Conservation (phyloP, 352 stramenopile genomes). For the Phytopythium kandeliae region DNA sequence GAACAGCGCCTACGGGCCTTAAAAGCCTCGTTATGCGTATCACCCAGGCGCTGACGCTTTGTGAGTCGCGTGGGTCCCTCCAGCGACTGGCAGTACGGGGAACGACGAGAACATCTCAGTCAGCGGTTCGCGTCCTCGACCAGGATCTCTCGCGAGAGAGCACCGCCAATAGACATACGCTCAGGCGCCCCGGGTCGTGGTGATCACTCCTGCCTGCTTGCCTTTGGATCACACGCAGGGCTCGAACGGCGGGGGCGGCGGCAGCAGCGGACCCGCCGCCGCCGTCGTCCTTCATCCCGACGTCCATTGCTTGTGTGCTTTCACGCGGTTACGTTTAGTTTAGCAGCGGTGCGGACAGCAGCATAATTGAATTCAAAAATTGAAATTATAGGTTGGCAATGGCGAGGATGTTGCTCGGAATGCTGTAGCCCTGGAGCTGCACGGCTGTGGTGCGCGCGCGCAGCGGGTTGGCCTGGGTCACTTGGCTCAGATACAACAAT, state of each 20-base stretch:
- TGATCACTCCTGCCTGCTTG: not conserved
- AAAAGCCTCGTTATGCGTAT: too few species aligned
- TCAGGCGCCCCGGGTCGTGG: not conserved
- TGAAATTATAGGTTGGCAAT: conserved; percentile 45
- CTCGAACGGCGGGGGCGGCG: too few species aligned
- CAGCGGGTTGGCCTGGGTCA: conserved; percentile 76
- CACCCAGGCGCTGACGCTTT: conserved; percentile 4
- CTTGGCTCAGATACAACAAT: conserved; percentile 73
- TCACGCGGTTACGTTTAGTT: too few species aligned
- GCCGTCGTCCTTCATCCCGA: conserved; percentile 1
- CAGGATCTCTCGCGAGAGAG: not conserved
- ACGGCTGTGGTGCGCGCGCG: conserved; percentile 62
- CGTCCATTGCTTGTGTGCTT: not conserved
- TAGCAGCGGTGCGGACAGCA: too few species aligned
- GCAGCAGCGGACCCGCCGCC: too few species aligned
- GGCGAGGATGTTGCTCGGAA: conserved; percentile 38
- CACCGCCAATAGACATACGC: not conserved
- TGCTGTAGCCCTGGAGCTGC: conserved; percentile 62
- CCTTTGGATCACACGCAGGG: too few species aligned
- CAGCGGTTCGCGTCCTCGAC: not conserved
- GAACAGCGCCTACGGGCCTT: too few species aligned
- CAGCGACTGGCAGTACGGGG: not conserved
- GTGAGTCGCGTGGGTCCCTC: not conserved
- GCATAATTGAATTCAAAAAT: too few species aligned
- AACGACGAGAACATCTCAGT: not conserved